Evolutionary conservation across 1,139 yeast genomes (phyloP).

Genomic region (Hyphopichia wangnamkhiaoensis): DNA sequence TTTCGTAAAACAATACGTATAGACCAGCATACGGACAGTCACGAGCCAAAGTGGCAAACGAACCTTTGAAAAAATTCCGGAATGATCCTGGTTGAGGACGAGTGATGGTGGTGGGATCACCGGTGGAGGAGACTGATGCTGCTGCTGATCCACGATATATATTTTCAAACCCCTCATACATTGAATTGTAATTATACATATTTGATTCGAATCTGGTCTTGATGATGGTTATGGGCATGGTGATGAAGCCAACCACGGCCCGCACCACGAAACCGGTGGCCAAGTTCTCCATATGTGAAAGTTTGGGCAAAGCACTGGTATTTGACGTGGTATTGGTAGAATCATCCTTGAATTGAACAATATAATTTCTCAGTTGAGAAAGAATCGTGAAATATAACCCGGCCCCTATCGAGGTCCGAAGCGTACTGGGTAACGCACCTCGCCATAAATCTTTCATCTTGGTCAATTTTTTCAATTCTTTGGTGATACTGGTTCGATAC

Average conservation of each 20-base stretch:
- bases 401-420: slow-evolving; percentile 89
- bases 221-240: slow-evolving; percentile 98
- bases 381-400: slow-evolving; percentile 79
- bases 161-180: slow-evolving; percentile 60
- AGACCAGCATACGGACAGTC: slow-evolving; percentile 98
- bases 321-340: slow-evolving; percentile 12
- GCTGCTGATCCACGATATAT: slow-evolving; percentile 53
- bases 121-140: background rate
- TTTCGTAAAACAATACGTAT: slow-evolving; percentile 82
- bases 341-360: slow-evolving; percentile 40
- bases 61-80: slow-evolving; percentile 80
- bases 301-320: slow-evolving; percentile 60
- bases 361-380: slow-evolving; percentile 56
- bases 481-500: slow-evolving; percentile 37
- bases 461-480: slow-evolving; percentile 49
- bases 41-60: slow-evolving; percentile 81
- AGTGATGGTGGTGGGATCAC: slow-evolving; percentile 1
- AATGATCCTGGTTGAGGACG: slow-evolving; percentile 27
- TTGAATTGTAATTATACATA: slow-evolving; percentile 65
- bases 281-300: slow-evolving; percentile 70
- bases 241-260: slow-evolving; percentile 77
- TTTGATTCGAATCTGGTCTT: slow-evolving; percentile 88
- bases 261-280: slow-evolving; percentile 78
- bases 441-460: slow-evolving; percentile 73
- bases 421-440: slow-evolving; percentile 88